Percentiles rank a stretch among this genome's conserved stretches.
Evolutionary conservation across 176 grass and related monocot genomes (phyloP).

Genomic region (Poa annua): DNA sequence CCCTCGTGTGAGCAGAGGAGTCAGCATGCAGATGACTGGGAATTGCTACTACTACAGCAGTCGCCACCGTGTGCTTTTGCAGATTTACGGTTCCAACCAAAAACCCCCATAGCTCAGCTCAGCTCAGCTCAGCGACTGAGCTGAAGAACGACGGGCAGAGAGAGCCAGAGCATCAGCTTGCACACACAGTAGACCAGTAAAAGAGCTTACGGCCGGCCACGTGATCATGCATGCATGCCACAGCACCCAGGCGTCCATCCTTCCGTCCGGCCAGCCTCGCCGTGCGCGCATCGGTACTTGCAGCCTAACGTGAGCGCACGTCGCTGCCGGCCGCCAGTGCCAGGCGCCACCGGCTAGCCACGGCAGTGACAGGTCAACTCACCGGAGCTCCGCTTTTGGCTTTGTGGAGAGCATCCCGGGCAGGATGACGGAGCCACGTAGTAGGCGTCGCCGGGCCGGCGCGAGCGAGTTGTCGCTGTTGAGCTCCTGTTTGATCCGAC

Average conservation of each 20-base stretch:
- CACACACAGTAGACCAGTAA: no score
- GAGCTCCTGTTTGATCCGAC: slow-evolving; percentile 3
- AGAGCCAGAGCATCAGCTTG: no score
- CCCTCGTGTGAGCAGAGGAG: no score
- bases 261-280: not conserved
- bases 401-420: not conserved
- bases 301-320: not conserved
- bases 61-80: no score
- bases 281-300: slow-evolving; percentile 31
- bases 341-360: not conserved
- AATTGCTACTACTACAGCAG: no score
- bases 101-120: no score
- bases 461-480: not conserved
- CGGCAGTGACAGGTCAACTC: slow-evolving; percentile 23
- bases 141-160: no score
- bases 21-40: no score
- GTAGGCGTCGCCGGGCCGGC: not conserved
- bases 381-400: not conserved
- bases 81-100: no score
- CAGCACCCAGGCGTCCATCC: not conserved
- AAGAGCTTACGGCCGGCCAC: not conserved
- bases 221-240: not conserved
- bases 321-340: not conserved
- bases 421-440: slow-evolving; percentile 8
- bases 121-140: no score